These are phyloP conservation scores for Vigna reflexopilosa DNA, from an alignment of 306 rosid species.

Conservation along the genomic window DNA sequence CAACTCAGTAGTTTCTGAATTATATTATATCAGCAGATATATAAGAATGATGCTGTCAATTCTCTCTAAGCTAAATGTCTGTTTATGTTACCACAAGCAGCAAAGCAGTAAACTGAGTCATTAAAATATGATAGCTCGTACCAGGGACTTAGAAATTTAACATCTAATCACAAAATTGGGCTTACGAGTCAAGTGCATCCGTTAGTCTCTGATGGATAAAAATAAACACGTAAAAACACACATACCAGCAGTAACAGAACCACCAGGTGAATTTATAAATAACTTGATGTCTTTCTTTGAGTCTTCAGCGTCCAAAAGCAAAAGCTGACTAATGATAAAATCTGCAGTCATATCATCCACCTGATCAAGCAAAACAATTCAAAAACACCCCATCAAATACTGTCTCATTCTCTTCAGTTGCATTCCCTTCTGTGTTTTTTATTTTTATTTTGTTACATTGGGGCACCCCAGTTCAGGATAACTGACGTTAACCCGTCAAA, in stretches of 20 bases:
- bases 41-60: neutral
- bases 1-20: neutral
- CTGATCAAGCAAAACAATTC: conserved; percentile 56
- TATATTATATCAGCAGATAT: neutral
- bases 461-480: conserved; percentile 19
- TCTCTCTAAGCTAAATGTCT: neutral
- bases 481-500: conserved; percentile 21
- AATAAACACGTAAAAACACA: conserved; percentile 10
- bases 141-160: neutral
- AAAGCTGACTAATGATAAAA: conserved; percentile 85
- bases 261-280: conserved; percentile 97
- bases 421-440: conserved; percentile 1
- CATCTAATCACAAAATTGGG: conserved; percentile 25
- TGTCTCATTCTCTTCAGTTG: neutral
- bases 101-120: neutral
- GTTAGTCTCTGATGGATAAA: neutral
- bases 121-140: neutral
- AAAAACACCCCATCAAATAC: conserved; percentile 29
- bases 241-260: conserved; percentile 94
- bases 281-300: conserved; percentile 79
- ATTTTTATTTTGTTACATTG: neutral
- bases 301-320: conserved; percentile 92
- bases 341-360: conserved; percentile 94
- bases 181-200: conserved; percentile 9
- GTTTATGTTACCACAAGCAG: conserved; percentile 24